phyloP scores from a whole-genome alignment of 106 monocot species.

The Dactylorhiza incarnata region DNA sequence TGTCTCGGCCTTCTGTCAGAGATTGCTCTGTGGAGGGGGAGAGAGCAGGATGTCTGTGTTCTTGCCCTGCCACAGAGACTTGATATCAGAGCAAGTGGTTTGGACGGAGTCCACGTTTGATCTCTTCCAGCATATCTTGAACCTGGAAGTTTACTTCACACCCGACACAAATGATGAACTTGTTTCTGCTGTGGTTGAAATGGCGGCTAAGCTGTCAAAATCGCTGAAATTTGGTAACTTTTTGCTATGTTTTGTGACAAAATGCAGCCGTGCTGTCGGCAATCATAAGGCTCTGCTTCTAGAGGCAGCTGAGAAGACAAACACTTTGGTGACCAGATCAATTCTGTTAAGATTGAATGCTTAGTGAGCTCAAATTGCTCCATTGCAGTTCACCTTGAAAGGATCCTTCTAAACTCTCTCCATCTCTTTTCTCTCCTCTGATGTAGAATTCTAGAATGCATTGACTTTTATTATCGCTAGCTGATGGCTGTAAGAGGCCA shows the following conservation, averaged over 20 bases:
- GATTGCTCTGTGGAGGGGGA: slow-evolving; percentile 32
- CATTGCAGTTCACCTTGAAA: no score
- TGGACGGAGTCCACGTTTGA: slow-evolving; percentile 70
- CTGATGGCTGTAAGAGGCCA: no score
- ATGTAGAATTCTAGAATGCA: no score
- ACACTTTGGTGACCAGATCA: slow-evolving; percentile 74
- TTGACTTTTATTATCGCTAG: no score
- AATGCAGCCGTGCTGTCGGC: slow-evolving; percentile 27
- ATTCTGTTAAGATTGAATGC: slow-evolving; percentile 47
- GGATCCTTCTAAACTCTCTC: no score
- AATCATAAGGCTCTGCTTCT: slow-evolving; percentile 33
- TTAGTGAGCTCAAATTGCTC: neutral
- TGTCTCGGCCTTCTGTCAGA: slow-evolving; percentile 69
- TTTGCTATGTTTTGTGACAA: slow-evolving; percentile 58
- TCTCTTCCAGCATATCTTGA: slow-evolving; percentile 66
- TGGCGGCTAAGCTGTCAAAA: slow-evolving; percentile 25
- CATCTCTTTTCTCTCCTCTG: no score
- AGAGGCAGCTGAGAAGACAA: slow-evolving; percentile 54
- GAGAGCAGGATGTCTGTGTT: slow-evolving; percentile 25
- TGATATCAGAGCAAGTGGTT: slow-evolving; percentile 37
- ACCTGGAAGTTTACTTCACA: slow-evolving; percentile 44
- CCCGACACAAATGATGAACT: slow-evolving; percentile 50
- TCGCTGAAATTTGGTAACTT: slow-evolving; percentile 88
- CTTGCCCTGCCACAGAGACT: slow-evolving; percentile 42
- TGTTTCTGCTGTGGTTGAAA: slow-evolving; percentile 28